phyloP scores from a whole-genome alignment of 1,284 basidiomycete genomes.

The Cutaneotrichosporon spelunceum region DNA sequence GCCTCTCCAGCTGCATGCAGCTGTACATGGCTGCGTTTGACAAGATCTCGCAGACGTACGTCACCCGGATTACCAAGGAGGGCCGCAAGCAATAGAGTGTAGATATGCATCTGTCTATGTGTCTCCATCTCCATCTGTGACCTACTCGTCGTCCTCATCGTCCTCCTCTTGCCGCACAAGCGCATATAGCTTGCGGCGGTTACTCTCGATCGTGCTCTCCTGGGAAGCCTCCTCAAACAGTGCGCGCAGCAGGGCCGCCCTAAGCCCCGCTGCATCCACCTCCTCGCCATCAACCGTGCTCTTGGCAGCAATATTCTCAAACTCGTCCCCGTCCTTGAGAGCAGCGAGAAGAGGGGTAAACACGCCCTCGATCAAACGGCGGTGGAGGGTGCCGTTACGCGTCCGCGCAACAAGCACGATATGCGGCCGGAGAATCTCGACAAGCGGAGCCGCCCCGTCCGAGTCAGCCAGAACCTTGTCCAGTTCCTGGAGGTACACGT shows the following conservation, averaged over 20 bases:
- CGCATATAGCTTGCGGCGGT: constrained; percentile 75
- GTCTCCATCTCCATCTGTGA: not conserved
- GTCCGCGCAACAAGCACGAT: constrained; percentile 45
- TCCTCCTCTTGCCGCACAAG: constrained; percentile 63
- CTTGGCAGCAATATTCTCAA: constrained; percentile 8
- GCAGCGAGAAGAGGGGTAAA: constrained; percentile 35
- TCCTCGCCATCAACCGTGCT: constrained; percentile 2
- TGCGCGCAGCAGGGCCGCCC: constrained; percentile 60
- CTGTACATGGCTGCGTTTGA: constrained; percentile 53
- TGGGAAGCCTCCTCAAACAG: constrained; percentile 75
- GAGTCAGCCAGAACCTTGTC: constrained; percentile 62
- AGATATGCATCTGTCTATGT: constrained; percentile 3
- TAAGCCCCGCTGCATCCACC: constrained; percentile 49
- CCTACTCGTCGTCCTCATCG: constrained; percentile 40
- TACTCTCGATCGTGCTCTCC: constrained; percentile 62
- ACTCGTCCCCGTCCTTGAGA: constrained; percentile 25
- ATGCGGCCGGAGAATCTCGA: constrained; percentile 43
- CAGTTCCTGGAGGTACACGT: constrained; percentile 88
- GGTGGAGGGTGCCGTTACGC: constrained; percentile 39
- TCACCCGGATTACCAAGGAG: constrained; percentile 46
- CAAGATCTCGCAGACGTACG: constrained; percentile 49
- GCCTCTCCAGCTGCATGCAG: constrained; percentile 49
- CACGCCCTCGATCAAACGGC: constrained; percentile 40
- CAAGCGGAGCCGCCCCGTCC: constrained; percentile 35
- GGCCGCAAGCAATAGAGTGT: constrained; percentile 15